Evolutionary conservation across 108 stramenopile species (phyloP), one percentile per base, ranked within the genome.

Genomic region (Skeletonema potamos): DNA sequence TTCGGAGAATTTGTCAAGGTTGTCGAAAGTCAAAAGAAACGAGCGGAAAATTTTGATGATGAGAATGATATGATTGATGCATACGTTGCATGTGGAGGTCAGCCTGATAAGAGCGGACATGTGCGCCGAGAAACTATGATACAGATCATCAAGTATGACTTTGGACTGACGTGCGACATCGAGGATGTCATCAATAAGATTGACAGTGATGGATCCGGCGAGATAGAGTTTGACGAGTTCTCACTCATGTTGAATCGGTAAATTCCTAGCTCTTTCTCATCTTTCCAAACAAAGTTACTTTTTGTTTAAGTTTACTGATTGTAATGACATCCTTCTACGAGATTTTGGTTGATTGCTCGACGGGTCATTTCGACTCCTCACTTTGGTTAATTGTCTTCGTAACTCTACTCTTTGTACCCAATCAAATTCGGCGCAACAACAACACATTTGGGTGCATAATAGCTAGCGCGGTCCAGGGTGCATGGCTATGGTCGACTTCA

Each of bases 1-100:
- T 96, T 96, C 66, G 88, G 89, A 27, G 94, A 96, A 65, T 94
- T 96, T 37, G 83, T 96, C 60, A 91, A 92, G 68, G 95, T 96
- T 48, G 93, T 96, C 11, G 96, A 94, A 66, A 84, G 85, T 27
- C 96, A 96, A 55, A 96, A 96, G 85, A 85, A 92, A 17, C 72
- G 87, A 10, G 90, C 93, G 62, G 86, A 84, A 61, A 85, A 92
- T 54, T 82, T 88, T 34, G 90, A 91, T 60, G 87, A 94, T 60
- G 91, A 95, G 58, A 87, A 87, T 30, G 94, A 95, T 73, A 89
- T 95, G 89, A 82, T 96, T 43, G 96, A 96, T 64, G 96, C 96
- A 29, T 96, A 92, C 57, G 94, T 95, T 5, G 96, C 96, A 1
- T 95, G 94, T 30, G 96, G 96, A 20, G 93, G 93, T 4, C 65